Conservation (phyloP, 192 early-diverging fungal genomes). For the Coemansia sp. region DNA sequence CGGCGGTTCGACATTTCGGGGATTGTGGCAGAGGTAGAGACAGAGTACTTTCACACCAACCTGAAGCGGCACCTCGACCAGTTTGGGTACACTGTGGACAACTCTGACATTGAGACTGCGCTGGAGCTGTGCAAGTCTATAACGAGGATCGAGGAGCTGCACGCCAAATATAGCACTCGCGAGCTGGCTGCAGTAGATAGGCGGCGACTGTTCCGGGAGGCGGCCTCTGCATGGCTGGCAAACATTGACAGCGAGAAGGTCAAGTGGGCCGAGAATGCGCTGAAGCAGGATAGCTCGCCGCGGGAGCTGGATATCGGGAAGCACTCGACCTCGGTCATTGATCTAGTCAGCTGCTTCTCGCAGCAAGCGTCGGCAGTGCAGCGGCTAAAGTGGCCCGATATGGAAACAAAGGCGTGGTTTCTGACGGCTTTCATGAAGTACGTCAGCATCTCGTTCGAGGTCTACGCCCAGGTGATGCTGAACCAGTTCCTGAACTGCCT, state of each 20-base stretch:
- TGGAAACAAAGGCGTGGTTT: constrained; percentile 38
- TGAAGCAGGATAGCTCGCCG: constrained; percentile 35
- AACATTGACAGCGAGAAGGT: constrained; percentile 33
- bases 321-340: constrained; percentile 50
- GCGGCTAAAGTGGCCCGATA: constrained; percentile 44
- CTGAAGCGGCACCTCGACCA: constrained; percentile 27
- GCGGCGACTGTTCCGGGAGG: constrained; percentile 34
- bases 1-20: constrained; percentile 47
- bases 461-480: constrained; percentile 43
- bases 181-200: constrained; percentile 22
- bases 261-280: constrained; percentile 37
- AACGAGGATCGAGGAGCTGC: constrained; percentile 22
- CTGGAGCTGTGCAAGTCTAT: constrained; percentile 38
- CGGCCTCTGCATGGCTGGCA: constrained; percentile 22
- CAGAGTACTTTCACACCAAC: constrained; percentile 30
- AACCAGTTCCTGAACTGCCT: constrained; percentile 36
- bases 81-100: constrained; percentile 30
- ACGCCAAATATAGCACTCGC: constrained; percentile 11
- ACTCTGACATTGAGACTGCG: constrained; percentile 23
- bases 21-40: constrained; percentile 39
- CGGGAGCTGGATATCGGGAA: constrained; percentile 31
- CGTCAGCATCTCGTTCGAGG: constrained; percentile 32
- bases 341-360: constrained; percentile 41
- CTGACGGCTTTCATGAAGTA: constrained; percentile 43
- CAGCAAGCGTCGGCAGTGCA: constrained; percentile 37